Conservation (phyloP, 2,329 filamentous ascomycete genomes). For the Talaromyces pinophilus region DNA sequence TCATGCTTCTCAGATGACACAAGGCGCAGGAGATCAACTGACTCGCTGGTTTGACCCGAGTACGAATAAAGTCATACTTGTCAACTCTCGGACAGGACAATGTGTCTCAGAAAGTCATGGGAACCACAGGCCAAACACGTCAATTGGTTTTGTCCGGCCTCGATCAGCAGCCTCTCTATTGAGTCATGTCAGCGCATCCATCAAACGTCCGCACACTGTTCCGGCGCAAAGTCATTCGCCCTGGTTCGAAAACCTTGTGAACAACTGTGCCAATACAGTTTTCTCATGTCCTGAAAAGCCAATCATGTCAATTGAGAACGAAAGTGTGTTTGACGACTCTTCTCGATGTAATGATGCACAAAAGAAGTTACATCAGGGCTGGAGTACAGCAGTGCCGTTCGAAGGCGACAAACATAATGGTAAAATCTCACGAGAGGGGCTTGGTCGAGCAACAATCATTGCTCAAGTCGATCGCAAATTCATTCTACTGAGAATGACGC, state of each 20-base stretch:
- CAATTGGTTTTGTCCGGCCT: constrained; percentile 22
- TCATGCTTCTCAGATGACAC: neutral
- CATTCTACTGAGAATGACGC: constrained; percentile 66
- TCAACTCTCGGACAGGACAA: constrained; percentile 41
- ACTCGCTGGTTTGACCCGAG: constrained; percentile 62
- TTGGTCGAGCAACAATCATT: constrained; percentile 66
- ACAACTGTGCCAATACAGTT: constrained; percentile 73
- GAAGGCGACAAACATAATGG: constrained; percentile 30
- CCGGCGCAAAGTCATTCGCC: constrained; percentile 26
- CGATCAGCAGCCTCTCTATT: constrained; percentile 26
- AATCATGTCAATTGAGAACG: constrained; percentile 43
- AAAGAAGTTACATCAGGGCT: neutral
- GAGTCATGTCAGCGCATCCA: constrained; percentile 16
- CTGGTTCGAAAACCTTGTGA: constrained; percentile 65
- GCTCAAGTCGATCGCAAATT: constrained; percentile 90
- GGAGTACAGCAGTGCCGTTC: neutral
- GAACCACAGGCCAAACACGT: constrained; percentile 21
- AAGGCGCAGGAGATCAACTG: constrained; percentile 32
- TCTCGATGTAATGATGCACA: neutral
- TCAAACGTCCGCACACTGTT: constrained; percentile 27
- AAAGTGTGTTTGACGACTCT: constrained; percentile 1
- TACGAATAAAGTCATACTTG: constrained; percentile 45
- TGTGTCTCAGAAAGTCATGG: constrained; percentile 29
- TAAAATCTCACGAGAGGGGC: constrained; percentile 61
- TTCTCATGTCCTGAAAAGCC: constrained; percentile 58